Base-by-base conservation (phyloP, 2,329 filamentous ascomycete species). In the Hirsutella thompsonii region DNA sequence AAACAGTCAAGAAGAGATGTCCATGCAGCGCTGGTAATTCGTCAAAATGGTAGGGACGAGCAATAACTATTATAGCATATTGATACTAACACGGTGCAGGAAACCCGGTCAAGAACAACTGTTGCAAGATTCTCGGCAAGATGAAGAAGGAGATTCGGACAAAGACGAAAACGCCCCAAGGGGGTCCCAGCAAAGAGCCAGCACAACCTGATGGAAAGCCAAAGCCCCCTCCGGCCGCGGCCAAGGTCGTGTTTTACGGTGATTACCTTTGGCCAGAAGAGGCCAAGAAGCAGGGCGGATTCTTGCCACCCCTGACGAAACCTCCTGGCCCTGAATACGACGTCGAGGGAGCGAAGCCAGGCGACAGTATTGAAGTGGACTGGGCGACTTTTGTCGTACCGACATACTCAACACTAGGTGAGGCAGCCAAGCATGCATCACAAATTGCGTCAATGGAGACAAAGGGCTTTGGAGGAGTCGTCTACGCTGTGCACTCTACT, bases 181-280 rank as follows among this genome's bases (percentile, higher is more conserved):
- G 16, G 14, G 16, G 16, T 5, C 30, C 5, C 13, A n/a, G 30
- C 5, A 11, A 33, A n/a, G 16, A 8, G 13, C 30, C 6, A 14
- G 8, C 30, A n/a, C 30, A 33, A n/a, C 5, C 5, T 14, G 6
- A 33, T 14, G 30, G 6, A 33, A 11, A 39, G 18, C 5, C 28
- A 36, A 23, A 20, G 20, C 16, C n/a, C 32, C 23, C 30, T 14
- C 13, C 8, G 8, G 5, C 8, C 16, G n/a, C n/a, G n/a, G 30
- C 30, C 30, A 29, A 41, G 19, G 5, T 43, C 3, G 20, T 43
- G 18, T 43, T 43, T 26, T 36, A 37, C 37, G 37, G 37, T 20
- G 33, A 39, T 34, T 43, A 23, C 20, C 32, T 43, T 9, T 43
- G 41, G 41, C 41, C 37, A 6, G 37, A 37, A 2, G 41, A 43